phyloP scores from a whole-genome alignment of 441 rosid genomes.

The Pelargonium myrrhifolium region DNA sequence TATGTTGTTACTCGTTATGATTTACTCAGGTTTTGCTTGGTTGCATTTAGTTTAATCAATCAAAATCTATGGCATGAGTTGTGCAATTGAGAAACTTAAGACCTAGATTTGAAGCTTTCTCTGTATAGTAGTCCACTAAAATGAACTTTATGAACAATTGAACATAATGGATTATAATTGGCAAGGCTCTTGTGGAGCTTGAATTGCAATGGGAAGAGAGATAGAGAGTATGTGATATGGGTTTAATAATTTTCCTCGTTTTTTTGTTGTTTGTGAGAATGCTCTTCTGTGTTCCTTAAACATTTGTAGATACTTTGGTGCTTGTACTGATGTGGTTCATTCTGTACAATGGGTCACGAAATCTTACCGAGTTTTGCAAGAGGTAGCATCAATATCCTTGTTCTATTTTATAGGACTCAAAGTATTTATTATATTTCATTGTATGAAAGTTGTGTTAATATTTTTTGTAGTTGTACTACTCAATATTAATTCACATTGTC shows the following conservation, averaged over 20 bases:
- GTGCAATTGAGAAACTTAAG: neutral
- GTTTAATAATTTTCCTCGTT: neutral
- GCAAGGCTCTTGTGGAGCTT: too few species aligned
- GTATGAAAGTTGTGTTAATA: neutral
- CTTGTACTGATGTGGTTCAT: conserved; percentile 83
- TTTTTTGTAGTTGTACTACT: neutral
- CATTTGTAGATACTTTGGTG: conserved; percentile 60
- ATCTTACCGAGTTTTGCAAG: conserved; percentile 49
- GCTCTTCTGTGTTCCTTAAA: conserved; percentile 32
- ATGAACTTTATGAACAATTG: too few species aligned
- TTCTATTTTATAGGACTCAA: neutral
- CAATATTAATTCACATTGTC: too few species aligned
- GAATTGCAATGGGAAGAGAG: too few species aligned
- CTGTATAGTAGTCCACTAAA: neutral
- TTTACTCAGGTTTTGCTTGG: neutral
- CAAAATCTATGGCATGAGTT: neutral
- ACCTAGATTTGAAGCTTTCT: neutral
- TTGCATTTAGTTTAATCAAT: neutral
- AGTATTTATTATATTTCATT: neutral
- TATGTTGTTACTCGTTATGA: neutral
- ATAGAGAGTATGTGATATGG: neutral
- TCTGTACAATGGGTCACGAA: conserved; percentile 62
- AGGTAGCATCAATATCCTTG: conserved; percentile 37
- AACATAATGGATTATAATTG: too few species aligned
- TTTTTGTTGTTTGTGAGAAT: neutral